phyloP scores from a whole-genome alignment of 768 basidiomycete species.

The Gautieria morchelliformis region DNA sequence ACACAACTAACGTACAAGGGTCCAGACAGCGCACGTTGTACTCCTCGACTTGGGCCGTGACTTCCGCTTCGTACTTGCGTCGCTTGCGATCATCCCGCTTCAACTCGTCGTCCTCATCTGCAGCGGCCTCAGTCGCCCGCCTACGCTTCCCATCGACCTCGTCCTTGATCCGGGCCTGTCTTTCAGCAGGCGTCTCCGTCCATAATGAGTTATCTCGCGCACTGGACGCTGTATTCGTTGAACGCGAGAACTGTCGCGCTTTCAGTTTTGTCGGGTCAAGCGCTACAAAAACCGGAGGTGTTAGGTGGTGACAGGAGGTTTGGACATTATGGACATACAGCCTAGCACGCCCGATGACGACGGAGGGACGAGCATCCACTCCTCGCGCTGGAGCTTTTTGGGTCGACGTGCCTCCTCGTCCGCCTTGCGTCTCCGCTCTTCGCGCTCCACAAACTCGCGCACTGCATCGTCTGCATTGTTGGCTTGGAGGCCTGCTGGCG shows the following conservation, averaged over 20 bases:
- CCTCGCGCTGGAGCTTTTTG: conserved; percentile 74
- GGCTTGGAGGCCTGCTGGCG: conserved; percentile 35
- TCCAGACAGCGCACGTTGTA: conserved; percentile 45
- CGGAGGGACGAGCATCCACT: conserved; percentile 98
- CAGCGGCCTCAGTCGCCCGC: conserved; percentile 36
- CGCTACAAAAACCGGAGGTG: conserved; percentile 30
- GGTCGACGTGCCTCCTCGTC: conserved; percentile 65
- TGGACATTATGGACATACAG: conserved; percentile 41
- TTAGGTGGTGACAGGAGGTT: background rate
- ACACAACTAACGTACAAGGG: background rate
- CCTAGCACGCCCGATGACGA: conserved; percentile 68
- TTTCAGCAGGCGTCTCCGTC: conserved; percentile 96
- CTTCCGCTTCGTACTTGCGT: conserved; percentile 55
- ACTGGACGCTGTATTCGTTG: conserved; percentile 26
- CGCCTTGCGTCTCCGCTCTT: conserved; percentile 61
- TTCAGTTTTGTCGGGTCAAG: conserved; percentile 83
- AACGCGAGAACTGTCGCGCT: conserved; percentile 68
- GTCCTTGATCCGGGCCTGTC: conserved; percentile 84
- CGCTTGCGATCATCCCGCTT: conserved; percentile 41
- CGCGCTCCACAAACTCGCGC: conserved; percentile 73
- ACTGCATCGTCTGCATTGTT: conserved; percentile 51
- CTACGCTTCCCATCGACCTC: conserved; percentile 90
- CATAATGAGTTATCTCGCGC: conserved; percentile 61
- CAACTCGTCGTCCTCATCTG: conserved; percentile 31
- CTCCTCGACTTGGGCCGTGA: conserved; percentile 64